These are phyloP conservation scores for Candida sphagnicola DNA, from an alignment of 805 yeast genomes.

Conservation along the genomic window DNA sequence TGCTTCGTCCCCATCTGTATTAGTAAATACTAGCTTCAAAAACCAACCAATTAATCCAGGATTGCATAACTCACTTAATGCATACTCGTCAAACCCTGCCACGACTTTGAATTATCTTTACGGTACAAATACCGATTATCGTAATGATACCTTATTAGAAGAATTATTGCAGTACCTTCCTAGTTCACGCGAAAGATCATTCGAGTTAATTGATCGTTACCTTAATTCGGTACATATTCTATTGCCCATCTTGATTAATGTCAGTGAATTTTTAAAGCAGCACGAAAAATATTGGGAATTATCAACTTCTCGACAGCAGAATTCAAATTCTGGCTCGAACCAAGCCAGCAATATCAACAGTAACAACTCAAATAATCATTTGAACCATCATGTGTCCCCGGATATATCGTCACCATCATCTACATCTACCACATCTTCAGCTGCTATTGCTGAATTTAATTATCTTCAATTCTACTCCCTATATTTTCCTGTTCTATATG, in stretches of 20 bases:
- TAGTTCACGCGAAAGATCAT: conserved; percentile 36
- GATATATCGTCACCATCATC: conserved; percentile 9
- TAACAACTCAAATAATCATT: not conserved
- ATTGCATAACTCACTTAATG: conserved; percentile 23
- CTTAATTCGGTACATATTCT: conserved; percentile 52
- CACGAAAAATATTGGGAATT: conserved; percentile 49
- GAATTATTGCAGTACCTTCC: conserved; percentile 46
- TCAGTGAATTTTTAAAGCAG: conserved; percentile 38
- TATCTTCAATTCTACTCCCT: conserved; percentile 43
- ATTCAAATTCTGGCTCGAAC: conserved; percentile 1
- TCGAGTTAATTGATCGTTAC: conserved; percentile 45
- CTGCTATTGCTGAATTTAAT: conserved; percentile 28
- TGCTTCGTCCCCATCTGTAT: not conserved
- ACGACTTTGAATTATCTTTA: conserved; percentile 30
- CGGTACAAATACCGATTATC: conserved; percentile 38
- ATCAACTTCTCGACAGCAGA: not conserved
- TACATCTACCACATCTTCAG: conserved; percentile 7
- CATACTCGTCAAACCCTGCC: conserved; percentile 30
- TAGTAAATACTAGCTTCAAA: not conserved
- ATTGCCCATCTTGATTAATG: conserved; percentile 48
- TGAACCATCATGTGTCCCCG: not conserved
- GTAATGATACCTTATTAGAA: conserved; percentile 27
- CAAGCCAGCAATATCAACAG: not conserved
- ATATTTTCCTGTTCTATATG: conserved; percentile 52
- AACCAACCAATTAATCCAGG: conserved; percentile 17